Evolutionary conservation across 1,284 basidiomycete species (phyloP).

Genomic region (Ganoderma meredithae): DNA sequence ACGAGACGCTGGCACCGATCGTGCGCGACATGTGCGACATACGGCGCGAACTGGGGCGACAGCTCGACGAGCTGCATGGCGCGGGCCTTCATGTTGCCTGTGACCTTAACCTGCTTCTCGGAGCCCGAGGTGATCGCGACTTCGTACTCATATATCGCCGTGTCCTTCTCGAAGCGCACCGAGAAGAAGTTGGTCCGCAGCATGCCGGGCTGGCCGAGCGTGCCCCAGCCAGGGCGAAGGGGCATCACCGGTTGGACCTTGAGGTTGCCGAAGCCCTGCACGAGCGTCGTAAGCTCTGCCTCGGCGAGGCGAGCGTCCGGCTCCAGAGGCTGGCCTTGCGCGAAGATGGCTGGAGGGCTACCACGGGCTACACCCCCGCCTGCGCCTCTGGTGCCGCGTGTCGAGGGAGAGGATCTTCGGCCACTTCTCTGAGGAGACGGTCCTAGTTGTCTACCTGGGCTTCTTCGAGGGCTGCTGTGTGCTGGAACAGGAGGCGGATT

Average conservation of each 20-base stretch:
- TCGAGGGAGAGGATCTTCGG: constrained; percentile 24
- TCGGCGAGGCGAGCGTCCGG: constrained; percentile 52
- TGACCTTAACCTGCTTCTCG: constrained; percentile 54
- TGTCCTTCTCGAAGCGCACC: constrained; percentile 54
- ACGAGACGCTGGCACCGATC: constrained; percentile 67
- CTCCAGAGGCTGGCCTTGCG: constrained; percentile 46
- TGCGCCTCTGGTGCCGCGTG: constrained; percentile 18
- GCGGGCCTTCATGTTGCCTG: constrained; percentile 57
- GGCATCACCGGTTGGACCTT: constrained; percentile 54
- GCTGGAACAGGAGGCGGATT: background rate
- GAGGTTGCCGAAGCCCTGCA: constrained; percentile 52
- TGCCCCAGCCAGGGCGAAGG: constrained; percentile 73
- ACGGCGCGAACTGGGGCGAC: constrained; percentile 49
- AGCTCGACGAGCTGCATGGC: constrained; percentile 68
- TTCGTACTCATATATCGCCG: constrained; percentile 64
- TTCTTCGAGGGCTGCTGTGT: constrained; percentile 18
- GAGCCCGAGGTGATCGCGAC: constrained; percentile 65
- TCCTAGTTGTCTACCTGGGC: constrained; percentile 19
- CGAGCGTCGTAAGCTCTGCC: constrained; percentile 47
- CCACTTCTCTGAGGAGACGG: background rate
- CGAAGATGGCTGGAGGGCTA: constrained; percentile 38
- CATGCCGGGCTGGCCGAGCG: constrained; percentile 55
- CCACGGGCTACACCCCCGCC: constrained; percentile 31
- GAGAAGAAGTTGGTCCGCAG: constrained; percentile 77
- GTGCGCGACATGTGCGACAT: constrained; percentile 62